Evolutionary conservation across 495 filamentous ascomycete genomes (phyloP).

Genomic region (Penicillium manginii): DNA sequence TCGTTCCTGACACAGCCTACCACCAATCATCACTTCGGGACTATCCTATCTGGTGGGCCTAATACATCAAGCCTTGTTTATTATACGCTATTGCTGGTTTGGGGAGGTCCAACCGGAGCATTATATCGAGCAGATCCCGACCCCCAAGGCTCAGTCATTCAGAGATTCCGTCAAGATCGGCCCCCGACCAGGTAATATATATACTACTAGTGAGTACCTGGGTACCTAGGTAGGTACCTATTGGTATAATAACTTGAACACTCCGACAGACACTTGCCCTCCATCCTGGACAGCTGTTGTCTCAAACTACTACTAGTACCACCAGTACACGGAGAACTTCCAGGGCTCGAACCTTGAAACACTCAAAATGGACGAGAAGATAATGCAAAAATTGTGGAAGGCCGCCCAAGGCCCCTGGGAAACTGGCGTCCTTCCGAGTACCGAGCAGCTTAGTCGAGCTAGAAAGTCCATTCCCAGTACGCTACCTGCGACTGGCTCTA

Average conservation of each 20-base stretch:
- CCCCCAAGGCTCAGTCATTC: background rate
- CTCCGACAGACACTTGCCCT: no score
- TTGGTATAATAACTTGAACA: no score
- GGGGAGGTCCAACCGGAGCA: slow-evolving; percentile 21
- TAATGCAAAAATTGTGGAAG: slow-evolving; percentile 41
- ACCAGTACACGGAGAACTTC: no score
- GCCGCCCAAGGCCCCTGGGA: slow-evolving; percentile 37
- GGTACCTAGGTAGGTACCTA: no score
- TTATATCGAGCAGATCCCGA: slow-evolving; percentile 20
- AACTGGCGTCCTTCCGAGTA: slow-evolving; percentile 39
- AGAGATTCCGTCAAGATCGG: slow-evolving; percentile 15
- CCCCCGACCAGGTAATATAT: no score
- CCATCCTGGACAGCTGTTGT: slow-evolving; percentile 16
- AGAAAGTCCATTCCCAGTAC: slow-evolving; percentile 40
- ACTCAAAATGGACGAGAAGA: slow-evolving; percentile 24
- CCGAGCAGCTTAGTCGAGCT: slow-evolving; percentile 36
- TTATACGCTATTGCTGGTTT: slow-evolving; percentile 10
- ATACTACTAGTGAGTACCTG: no score
- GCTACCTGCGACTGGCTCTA: slow-evolving; percentile 48
- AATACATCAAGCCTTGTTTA: background rate
- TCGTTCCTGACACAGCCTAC: slow-evolving; percentile 10
- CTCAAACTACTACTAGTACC: slow-evolving; percentile 1
- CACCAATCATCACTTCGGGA: background rate
- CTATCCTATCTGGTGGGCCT: background rate
- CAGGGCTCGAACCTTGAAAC: no score